Base-by-base conservation (phyloP, 2,329 filamentous ascomycete species). In the Falciphora oryzae region DNA sequence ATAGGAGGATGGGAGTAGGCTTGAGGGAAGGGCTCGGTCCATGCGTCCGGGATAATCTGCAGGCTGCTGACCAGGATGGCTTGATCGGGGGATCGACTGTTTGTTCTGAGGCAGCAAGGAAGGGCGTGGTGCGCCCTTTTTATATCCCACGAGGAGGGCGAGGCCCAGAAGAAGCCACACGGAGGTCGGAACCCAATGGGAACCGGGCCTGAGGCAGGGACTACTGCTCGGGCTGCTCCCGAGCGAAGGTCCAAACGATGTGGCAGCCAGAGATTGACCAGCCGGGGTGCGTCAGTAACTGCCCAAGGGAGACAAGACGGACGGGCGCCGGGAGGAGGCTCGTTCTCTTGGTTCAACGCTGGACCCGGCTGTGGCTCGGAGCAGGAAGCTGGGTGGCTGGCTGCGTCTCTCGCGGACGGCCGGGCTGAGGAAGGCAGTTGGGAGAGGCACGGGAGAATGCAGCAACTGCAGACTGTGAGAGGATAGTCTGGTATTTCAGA, bases 261-360 rank as follows among this genome's bases (percentile, higher is more conserved):
- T 60, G 58, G 58, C 58, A 31, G 58, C 22, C 14, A 25, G 31
- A 60, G 58, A 60, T 31, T 58, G 57, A 28, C 27, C 27, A 29
- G 29, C 6, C 57, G 13, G 25, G 22, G 44, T 53, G 44, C 44
- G 44, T 53, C n/a, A 53, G 22, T 25, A 22, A 53, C 44, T n/a
- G 44, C 44, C 44, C 44, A 53, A 53, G 22, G 22, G 44, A 53
- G 44, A 53, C 44, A 25, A 53, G 44, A 53, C 44, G 44, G 44
- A 7, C 8, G 22, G 44, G 44, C 44, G 22, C 22, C 44, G 44
- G 44, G 44, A 53, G 18, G 44, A 53, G 18, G 44, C 44, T 25
- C 44, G 44, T 25, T 53, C 44, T 53, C 22, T 25, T 53, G 44
- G 44, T 53, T 25, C 44, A 53, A 53, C n/a, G 44, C 4, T n/a